Conservation (phyloP, 164 flowering plant genomes). For the Aristolochia fimbriata region DNA sequence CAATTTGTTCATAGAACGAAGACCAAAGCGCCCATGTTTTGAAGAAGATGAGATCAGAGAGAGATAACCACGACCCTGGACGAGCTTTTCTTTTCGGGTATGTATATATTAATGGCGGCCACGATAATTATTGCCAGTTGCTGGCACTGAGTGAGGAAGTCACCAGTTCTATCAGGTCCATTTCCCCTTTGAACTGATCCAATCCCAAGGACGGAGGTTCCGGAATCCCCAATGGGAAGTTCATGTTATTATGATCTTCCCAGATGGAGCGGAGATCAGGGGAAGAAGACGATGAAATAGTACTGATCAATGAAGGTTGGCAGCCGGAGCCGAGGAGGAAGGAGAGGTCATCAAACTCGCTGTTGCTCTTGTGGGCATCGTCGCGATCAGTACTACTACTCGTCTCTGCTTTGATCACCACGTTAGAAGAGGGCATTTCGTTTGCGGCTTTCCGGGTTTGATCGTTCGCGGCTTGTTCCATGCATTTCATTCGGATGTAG, state of each 20-base stretch:
- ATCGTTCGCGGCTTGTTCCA: not conserved
- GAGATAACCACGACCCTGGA: too few species aligned
- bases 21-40: too few species aligned
- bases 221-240: not conserved
- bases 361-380: too few species aligned
- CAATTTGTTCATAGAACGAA: too few species aligned
- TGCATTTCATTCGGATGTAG: constrained; percentile 7
- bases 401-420: not conserved
- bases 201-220: not conserved
- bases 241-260: not conserved
- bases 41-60: too few species aligned
- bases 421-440: not conserved
- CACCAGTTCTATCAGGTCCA: constrained; percentile 11
- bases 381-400: not conserved
- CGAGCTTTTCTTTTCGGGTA: too few species aligned
- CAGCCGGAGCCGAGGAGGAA: constrained; percentile 1
- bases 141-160: not conserved
- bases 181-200: constrained; percentile 3
- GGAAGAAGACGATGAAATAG: not conserved
- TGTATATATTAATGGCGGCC: not conserved
- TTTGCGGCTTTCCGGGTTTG: constrained; percentile 1
- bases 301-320: too few species aligned
- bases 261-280: not conserved
- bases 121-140: not conserved
- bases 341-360: constrained; percentile 1